Evolutionary conservation across 2,329 filamentous ascomycete genomes (phyloP).

Genomic region (Pestalotiopsis sp.): DNA sequence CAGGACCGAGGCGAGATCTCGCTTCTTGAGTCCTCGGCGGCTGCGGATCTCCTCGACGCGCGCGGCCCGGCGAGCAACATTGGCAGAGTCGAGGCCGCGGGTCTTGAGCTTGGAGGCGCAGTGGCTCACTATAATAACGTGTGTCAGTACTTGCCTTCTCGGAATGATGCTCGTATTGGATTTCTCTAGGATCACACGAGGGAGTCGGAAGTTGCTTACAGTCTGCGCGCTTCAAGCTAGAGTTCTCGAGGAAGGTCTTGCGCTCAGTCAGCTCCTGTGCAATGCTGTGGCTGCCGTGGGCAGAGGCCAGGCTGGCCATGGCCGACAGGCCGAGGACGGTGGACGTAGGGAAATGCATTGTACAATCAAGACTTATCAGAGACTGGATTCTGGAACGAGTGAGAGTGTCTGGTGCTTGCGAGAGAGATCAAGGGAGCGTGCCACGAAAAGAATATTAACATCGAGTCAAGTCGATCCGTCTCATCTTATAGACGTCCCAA

Average conservation of each 20-base stretch:
- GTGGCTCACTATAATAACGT: background rate
- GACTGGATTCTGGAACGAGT: background rate
- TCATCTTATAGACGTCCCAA: background rate
- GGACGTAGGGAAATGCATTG: background rate
- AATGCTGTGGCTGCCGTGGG: conserved; percentile 40
- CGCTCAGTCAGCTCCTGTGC: conserved; percentile 34
- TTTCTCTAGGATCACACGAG: too few species aligned
- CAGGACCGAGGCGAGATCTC: background rate
- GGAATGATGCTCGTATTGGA: too few species aligned
- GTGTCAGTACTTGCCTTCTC: too few species aligned
- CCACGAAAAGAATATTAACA: too few species aligned
- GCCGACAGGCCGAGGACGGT: background rate
- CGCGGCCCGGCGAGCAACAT: conserved; percentile 1
- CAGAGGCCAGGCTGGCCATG: background rate
- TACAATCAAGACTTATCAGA: background rate
- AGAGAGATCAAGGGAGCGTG: background rate
- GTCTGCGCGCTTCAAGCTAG: background rate
- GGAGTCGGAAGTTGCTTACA: too few species aligned
- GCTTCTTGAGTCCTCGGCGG: conserved; percentile 33
- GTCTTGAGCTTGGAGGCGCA: conserved; percentile 55
- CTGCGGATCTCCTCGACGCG: background rate
- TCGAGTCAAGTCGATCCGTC: background rate
- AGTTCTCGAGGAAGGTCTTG: background rate
- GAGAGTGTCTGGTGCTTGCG: background rate
- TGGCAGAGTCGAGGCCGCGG: background rate